Conservation (phyloP, 495 filamentous ascomycete genomes). For the Annulohypoxylon nitens region DNA sequence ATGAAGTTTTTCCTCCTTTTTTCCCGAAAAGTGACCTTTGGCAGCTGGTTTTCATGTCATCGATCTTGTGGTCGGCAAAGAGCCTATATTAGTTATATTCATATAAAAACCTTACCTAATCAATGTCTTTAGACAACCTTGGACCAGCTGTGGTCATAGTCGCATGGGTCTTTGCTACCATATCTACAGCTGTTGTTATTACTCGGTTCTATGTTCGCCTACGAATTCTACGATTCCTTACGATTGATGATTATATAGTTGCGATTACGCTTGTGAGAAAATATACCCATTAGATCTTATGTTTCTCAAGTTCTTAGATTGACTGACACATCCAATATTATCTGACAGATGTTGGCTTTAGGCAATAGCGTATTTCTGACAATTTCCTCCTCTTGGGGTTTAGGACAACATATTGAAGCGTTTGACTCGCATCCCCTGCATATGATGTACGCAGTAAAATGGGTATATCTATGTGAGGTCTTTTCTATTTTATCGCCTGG, state of each 20-base stretch:
- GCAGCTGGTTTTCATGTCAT: not conserved
- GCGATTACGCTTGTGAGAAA: not conserved
- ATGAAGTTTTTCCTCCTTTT: no score
- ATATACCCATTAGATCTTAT: not conserved
- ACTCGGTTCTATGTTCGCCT: constrained; percentile 13
- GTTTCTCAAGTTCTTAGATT: no score
- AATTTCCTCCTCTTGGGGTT: constrained; percentile 3
- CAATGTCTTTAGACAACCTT: not conserved
- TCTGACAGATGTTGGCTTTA: constrained; percentile 5
- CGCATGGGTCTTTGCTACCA: constrained; percentile 3
- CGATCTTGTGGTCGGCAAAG: not conserved
- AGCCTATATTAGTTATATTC: not conserved
- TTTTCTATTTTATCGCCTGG: not conserved
- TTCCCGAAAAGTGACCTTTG: no score
- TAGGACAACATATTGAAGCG: not conserved
- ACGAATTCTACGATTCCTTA: not conserved
- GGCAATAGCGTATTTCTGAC: constrained; percentile 15
- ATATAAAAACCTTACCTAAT: not conserved
- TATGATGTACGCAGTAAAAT: constrained; percentile 6
- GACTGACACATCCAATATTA: not conserved
- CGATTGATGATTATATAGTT: constrained; percentile 11
- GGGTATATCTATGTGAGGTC: constrained; percentile 7
- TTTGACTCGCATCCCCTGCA: not conserved
- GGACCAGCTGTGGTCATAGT: constrained; percentile 5
- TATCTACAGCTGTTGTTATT: not conserved